A percentile compares a stretch with the other conserved stretches of the same genome.
phyloP scores from a whole-genome alignment of 2,329 filamentous ascomycete genomes.

The Cladosporium sp. region DNA sequence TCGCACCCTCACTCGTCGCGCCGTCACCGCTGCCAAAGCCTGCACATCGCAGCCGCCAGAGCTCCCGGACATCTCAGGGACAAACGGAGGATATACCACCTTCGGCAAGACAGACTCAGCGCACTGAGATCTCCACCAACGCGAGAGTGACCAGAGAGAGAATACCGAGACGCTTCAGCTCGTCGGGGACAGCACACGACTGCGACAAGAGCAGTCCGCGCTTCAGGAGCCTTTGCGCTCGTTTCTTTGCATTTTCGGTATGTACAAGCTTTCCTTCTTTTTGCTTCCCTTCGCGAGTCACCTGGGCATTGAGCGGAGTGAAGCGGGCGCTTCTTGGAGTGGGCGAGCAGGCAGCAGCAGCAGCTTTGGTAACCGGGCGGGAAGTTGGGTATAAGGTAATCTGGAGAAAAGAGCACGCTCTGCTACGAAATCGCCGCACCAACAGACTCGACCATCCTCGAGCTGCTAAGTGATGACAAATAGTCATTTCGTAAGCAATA shows the following conservation, averaged over 20 bases:
- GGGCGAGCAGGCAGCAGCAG: background rate
- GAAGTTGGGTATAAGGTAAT: background rate
- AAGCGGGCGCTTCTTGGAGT: background rate
- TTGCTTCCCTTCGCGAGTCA: background rate
- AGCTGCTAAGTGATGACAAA: background rate
- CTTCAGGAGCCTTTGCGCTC: constrained; percentile 35
- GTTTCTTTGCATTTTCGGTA: constrained; percentile 32
- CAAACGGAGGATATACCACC: constrained; percentile 13
- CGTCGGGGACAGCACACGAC: constrained; percentile 15
- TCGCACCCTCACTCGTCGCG: background rate
- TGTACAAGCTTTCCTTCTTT: constrained; percentile 19
- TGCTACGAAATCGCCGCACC: background rate
- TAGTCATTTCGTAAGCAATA: background rate
- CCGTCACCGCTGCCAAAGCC: constrained; percentile 8
- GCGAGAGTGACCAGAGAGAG: background rate
- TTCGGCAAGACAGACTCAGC: constrained; percentile 6
- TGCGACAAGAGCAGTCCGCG: constrained; percentile 22
- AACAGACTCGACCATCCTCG: background rate
- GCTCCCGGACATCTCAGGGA: constrained; percentile 20
- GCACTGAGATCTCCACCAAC: constrained; percentile 9
- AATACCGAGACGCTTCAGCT: constrained; percentile 11
- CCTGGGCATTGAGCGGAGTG: background rate
- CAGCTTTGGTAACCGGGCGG: background rate
- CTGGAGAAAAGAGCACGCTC: background rate
- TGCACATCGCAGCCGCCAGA: constrained; percentile 8